Evolutionary conservation across 2,329 filamentous ascomycete genomes (phyloP).

Genomic region (Onygenales sp.): DNA sequence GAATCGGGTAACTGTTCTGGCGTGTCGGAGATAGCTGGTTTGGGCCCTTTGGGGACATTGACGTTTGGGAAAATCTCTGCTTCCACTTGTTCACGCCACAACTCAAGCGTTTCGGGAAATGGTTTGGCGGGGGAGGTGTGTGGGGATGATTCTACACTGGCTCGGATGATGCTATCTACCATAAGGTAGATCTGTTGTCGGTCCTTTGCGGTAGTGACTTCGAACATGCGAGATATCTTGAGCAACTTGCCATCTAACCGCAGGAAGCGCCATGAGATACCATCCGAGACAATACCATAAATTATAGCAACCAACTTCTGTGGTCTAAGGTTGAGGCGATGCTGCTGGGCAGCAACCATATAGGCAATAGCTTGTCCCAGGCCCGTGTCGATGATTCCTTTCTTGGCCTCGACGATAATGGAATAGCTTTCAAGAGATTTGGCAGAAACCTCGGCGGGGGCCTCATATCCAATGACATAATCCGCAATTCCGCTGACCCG

Average conservation of each 20-base stretch:
- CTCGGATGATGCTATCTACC: slow-evolving; percentile 1
- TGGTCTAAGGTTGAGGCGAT: neutral
- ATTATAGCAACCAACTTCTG: neutral
- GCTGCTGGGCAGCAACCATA: slow-evolving; percentile 1
- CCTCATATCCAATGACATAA: neutral
- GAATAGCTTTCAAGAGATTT: slow-evolving; percentile 1
- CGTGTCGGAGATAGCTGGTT: too few relatives aligned
- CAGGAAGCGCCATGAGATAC: slow-evolving; percentile 1
- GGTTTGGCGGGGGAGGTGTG: neutral
- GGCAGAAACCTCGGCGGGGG: neutral
- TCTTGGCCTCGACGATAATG: slow-evolving; percentile 2
- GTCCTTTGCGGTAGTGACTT: neutral
- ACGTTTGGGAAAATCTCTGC: neutral
- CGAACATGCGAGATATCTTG: neutral
- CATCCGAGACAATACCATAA: slow-evolving; percentile 4
- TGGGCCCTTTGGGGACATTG: too few relatives aligned
- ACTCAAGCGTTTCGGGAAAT: neutral
- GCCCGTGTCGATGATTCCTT: neutral
- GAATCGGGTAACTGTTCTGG: too few relatives aligned
- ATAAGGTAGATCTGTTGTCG: neutral
- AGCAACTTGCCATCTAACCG: neutral
- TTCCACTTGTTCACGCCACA: slow-evolving; percentile 2
- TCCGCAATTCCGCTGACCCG: neutral
- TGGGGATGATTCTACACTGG: slow-evolving; percentile 1
- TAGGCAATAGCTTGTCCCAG: slow-evolving; percentile 3